Conservation (phyloP, 805 yeast species). For the Limtongia smithiae region DNA sequence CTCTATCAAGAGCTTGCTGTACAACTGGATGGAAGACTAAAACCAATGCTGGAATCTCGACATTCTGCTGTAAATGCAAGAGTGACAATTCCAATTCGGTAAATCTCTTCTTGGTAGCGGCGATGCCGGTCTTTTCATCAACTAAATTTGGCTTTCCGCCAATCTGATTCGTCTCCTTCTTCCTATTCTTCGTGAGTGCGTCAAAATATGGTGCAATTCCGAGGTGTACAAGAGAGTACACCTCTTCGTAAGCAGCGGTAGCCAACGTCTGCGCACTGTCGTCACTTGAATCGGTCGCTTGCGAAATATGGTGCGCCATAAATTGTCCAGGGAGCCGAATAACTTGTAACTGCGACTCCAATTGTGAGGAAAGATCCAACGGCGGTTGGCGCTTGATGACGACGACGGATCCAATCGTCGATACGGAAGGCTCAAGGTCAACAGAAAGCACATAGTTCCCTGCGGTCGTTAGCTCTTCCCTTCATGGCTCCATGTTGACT, state of each 20-base stretch:
- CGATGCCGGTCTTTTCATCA: conserved; percentile 36
- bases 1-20: conserved; percentile 40
- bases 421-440: conserved; percentile 1
- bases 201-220: conserved; percentile 74
- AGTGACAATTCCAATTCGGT: conserved; percentile 65
- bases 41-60: conserved; percentile 63
- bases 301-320: too few species aligned
- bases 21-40: conserved; percentile 52
- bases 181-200: conserved; percentile 37
- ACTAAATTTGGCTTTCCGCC: not conserved
- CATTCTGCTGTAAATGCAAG: conserved; percentile 61
- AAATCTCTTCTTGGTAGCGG: conserved; percentile 56
- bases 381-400: conserved; percentile 30
- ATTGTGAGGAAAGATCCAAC: conserved; percentile 16
- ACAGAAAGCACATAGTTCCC: too few species aligned
- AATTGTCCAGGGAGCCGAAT: too few species aligned
- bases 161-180: conserved; percentile 9
- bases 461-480: too few species aligned
- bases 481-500: too few species aligned
- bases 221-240: conserved; percentile 56
- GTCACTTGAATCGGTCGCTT: too few species aligned
- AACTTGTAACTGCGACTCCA: conserved; percentile 38
- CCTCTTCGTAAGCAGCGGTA: conserved; percentile 44
- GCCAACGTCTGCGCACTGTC: too few species aligned
- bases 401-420: conserved; percentile 29